Conservation (phyloP, 2,329 filamentous ascomycete species). For the Aspergillus versicolor region DNA sequence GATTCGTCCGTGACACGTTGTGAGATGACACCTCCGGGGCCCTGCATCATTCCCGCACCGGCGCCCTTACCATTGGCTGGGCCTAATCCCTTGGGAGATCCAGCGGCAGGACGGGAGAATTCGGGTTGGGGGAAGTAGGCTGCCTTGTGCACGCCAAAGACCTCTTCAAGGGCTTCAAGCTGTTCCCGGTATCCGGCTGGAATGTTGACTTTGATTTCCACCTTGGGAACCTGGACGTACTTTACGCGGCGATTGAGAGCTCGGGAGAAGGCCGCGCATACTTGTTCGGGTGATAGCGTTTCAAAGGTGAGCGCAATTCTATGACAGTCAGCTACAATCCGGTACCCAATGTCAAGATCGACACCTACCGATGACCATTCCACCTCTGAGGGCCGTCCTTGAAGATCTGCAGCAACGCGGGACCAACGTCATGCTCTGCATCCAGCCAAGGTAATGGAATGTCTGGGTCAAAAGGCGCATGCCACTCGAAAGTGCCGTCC, state of each 20-base stretch:
- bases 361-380: slow-evolving; percentile 66
- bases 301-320: slow-evolving; percentile 90
- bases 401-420: slow-evolving; percentile 88
- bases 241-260: slow-evolving; percentile 75
- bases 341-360: neutral
- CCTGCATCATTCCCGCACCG: slow-evolving; percentile 48
- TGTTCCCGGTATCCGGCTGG: slow-evolving; percentile 87
- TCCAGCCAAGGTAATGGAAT: slow-evolving; percentile 92
- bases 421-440: slow-evolving; percentile 92
- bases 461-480: slow-evolving; percentile 88
- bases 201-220: slow-evolving; percentile 82
- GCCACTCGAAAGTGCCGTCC: slow-evolving; percentile 88
- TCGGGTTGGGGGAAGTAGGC: slow-evolving; percentile 65
- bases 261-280: slow-evolving; percentile 74
- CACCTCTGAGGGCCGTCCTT: slow-evolving; percentile 88
- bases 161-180: slow-evolving; percentile 64
- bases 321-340: slow-evolving; percentile 13
- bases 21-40: slow-evolving; percentile 57
- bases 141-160: slow-evolving; percentile 59
- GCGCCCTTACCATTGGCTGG: slow-evolving; percentile 41
- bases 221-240: slow-evolving; percentile 71
- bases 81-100: slow-evolving; percentile 39
- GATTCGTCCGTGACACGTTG: slow-evolving; percentile 72
- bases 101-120: slow-evolving; percentile 42
- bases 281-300: slow-evolving; percentile 78